Conservation (phyloP, 106 monocot genomes). For the Dendrobium chrysotoxum region DNA sequence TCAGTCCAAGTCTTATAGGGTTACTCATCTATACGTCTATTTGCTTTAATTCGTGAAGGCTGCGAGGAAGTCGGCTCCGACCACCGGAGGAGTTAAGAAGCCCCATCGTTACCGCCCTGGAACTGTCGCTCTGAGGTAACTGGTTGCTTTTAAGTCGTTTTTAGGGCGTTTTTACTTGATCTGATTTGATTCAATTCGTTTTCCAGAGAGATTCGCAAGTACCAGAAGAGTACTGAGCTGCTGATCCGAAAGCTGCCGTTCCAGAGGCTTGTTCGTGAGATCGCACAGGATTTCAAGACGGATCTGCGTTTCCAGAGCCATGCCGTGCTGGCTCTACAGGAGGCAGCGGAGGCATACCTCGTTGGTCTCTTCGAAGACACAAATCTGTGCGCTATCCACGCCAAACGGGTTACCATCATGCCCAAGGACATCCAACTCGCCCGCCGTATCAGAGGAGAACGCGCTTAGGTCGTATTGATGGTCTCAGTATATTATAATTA, state of each 20-base stretch:
- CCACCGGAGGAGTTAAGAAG: slow-evolving; percentile 17
- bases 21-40: background rate
- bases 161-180: background rate
- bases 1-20: background rate
- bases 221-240: slow-evolving; percentile 20
- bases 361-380: slow-evolving; percentile 29
- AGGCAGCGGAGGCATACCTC: slow-evolving; percentile 26
- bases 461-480: slow-evolving; percentile 4
- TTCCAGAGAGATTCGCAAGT: slow-evolving; percentile 15
- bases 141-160: background rate
- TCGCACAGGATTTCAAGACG: slow-evolving; percentile 22
- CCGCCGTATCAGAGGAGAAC: slow-evolving; percentile 20
- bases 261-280: slow-evolving; percentile 20
- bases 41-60: slow-evolving; percentile 2
- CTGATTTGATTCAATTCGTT: background rate
- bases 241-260: slow-evolving; percentile 17
- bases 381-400: slow-evolving; percentile 26
- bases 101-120: slow-evolving; percentile 18
- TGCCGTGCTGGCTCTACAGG: slow-evolving; percentile 24
- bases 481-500: background rate
- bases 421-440: slow-evolving; percentile 27
- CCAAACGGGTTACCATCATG: slow-evolving; percentile 28
- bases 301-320: slow-evolving; percentile 35
- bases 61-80: slow-evolving; percentile 14
- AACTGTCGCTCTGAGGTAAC: slow-evolving; percentile 15